phyloP scores from a whole-genome alignment of 768 basidiomycete genomes.

The Pisolithus tinctorius region DNA sequence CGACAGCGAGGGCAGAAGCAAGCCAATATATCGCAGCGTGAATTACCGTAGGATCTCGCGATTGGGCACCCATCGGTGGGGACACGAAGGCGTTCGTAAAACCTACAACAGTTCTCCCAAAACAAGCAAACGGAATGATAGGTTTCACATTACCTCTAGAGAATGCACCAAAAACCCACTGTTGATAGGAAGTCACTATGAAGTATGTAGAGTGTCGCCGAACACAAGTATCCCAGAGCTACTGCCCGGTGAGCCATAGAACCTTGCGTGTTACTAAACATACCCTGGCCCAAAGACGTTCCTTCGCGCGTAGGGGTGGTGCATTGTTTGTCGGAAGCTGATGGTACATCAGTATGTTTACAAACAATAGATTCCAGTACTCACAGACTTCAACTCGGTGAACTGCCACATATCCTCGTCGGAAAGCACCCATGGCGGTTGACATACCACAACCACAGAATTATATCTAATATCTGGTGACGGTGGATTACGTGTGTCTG shows the following conservation, averaged over 20 bases:
- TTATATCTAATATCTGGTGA: conserved; percentile 23
- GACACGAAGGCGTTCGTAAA: conserved; percentile 51
- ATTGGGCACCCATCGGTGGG: conserved; percentile 34
- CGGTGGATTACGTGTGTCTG: conserved; percentile 13
- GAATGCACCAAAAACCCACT: conserved; percentile 58
- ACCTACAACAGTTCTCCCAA: conserved; percentile 26
- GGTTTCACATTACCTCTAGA: conserved; percentile 37
- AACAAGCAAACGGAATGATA: not conserved
- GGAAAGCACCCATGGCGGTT: conserved; percentile 55
- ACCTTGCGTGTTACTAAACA: not conserved
- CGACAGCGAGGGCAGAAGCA: conserved; percentile 37
- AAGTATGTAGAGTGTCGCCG: conserved; percentile 45
- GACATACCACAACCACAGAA: conserved; percentile 48
- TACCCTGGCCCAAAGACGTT: conserved; percentile 61
- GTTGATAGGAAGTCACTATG: conserved; percentile 51
- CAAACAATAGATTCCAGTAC: conserved; percentile 2
- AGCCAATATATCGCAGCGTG: conserved; percentile 53
- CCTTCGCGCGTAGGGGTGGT: conserved; percentile 45
- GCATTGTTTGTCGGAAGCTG: conserved; percentile 25
- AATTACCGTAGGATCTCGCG: conserved; percentile 41
- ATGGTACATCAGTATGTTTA: not conserved
- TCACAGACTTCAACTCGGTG: conserved; percentile 30
- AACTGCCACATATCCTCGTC: conserved; percentile 50
- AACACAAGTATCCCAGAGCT: conserved; percentile 50
- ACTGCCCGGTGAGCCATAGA: conserved; percentile 6